These are phyloP conservation scores for Urtica urens DNA, from an alignment of 306 rosid genomes.

Conservation along the genomic window DNA sequence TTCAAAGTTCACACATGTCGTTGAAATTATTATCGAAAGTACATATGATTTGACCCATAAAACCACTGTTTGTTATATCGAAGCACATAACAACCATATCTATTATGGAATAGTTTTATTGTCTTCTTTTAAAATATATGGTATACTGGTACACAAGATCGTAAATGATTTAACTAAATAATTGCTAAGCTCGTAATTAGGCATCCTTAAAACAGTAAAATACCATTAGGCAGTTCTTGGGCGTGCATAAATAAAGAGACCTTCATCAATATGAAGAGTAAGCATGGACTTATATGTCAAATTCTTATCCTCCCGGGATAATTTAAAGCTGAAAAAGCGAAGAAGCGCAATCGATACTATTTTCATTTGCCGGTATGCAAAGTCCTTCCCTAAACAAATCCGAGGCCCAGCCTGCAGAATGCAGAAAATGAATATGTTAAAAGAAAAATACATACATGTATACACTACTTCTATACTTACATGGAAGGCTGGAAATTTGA, in stretches of 20 bases:
- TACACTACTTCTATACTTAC: constrained; percentile 21
- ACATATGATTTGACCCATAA: no score
- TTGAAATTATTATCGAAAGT: no score
- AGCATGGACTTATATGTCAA: constrained; percentile 47
- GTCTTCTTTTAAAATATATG: no score
- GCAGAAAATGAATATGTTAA: not conserved
- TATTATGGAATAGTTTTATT: no score
- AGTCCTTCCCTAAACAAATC: constrained; percentile 62
- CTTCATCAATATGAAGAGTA: constrained; percentile 69
- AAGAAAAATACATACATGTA: not conserved
- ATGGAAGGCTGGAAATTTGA: constrained; percentile 65
- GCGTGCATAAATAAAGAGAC: constrained; percentile 42
- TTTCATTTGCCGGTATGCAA: constrained; percentile 78
- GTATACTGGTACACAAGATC: no score
- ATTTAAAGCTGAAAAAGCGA: constrained; percentile 42
- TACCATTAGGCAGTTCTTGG: constrained; percentile 26
- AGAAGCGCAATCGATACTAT: constrained; percentile 45
- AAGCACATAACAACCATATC: no score
- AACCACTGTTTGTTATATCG: no score
- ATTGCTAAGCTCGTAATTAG: no score
- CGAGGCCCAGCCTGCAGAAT: constrained; percentile 37
- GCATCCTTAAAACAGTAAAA: no score
- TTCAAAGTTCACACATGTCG: no score
- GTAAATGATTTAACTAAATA: no score
- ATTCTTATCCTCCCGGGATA: constrained; percentile 27